These are phyloP conservation scores for Stylonectria norvegica DNA, from an alignment of 2,329 filamentous ascomycete genomes.

Conservation along the genomic window DNA sequence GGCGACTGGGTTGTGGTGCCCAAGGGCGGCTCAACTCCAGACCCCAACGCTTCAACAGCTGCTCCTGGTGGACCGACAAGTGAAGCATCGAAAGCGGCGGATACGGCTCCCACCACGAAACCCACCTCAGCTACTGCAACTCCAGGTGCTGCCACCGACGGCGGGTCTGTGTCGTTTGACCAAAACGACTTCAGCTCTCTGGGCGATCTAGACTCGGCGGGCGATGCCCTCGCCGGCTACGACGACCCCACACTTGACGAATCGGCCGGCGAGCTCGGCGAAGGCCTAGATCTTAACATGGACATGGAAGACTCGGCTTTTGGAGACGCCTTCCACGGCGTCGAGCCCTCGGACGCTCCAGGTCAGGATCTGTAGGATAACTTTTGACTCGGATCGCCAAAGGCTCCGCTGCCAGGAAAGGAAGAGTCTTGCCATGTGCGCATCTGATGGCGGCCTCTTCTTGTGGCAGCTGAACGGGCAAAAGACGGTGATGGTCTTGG, in stretches of 20 bases:
- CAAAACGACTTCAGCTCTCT: constrained; percentile 62
- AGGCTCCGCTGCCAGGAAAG: too few species aligned
- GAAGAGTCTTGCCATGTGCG: too few species aligned
- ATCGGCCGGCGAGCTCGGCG: constrained; percentile 45
- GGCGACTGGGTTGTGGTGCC: constrained; percentile 76
- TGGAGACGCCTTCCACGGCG: constrained; percentile 75
- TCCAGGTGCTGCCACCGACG: constrained; percentile 40
- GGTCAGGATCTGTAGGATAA: constrained; percentile 32
- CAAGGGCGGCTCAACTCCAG: constrained; percentile 52
- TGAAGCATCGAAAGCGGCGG: constrained; percentile 15
- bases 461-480: neutral
- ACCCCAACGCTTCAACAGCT: constrained; percentile 25
- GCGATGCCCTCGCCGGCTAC: constrained; percentile 67
- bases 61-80: constrained; percentile 2
- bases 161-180: constrained; percentile 46
- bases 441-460: too few species aligned
- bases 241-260: constrained; percentile 53
- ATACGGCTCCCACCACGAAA: constrained; percentile 18
- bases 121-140: constrained; percentile 41
- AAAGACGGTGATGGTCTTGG: neutral
- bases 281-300: constrained; percentile 58
- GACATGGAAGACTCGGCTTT: constrained; percentile 79
- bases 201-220: constrained; percentile 66
- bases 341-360: constrained; percentile 41
- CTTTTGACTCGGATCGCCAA: neutral